These are phyloP conservation scores for Globisporangium nodosum DNA, from an alignment of 352 stramenopile species.

Conservation along the genomic window DNA sequence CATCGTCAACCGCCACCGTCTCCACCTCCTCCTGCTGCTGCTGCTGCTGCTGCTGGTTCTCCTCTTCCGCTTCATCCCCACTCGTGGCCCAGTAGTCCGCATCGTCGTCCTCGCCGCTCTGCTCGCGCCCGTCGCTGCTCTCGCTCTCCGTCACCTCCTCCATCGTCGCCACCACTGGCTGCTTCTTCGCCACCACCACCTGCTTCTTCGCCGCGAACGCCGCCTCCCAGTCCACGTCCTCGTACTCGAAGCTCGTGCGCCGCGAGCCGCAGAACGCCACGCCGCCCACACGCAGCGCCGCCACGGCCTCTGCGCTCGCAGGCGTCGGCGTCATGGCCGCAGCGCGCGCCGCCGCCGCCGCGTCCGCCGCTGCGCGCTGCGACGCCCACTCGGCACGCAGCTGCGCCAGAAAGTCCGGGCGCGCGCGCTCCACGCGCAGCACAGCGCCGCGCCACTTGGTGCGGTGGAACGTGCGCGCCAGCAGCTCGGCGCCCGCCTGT, in stretches of 20 bases:
- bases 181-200: background rate
- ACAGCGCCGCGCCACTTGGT: constrained; percentile 69
- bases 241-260: constrained; percentile 21
- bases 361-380: constrained; percentile 8
- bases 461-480: constrained; percentile 61
- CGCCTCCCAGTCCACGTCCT: constrained; percentile 6
- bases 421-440: constrained; percentile 53
- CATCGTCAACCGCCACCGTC: constrained; percentile 18
- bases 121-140: constrained; percentile 2
- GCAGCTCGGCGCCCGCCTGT: constrained; percentile 22
- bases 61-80: constrained; percentile 4
- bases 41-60: background rate
- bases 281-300: constrained; percentile 15
- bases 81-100: constrained; percentile 17
- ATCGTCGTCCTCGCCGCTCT: constrained; percentile 13
- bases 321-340: constrained; percentile 5
- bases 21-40: background rate
- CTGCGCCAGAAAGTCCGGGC: constrained; percentile 38
- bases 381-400: constrained; percentile 37
- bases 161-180: background rate
- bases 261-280: constrained; percentile 22
- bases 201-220: constrained; percentile 1
- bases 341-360: constrained; percentile 22
- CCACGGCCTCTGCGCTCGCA: background rate
- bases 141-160: background rate